Conservation (phyloP, 1,139 yeast genomes). For the Wickerhamomyces sp. region DNA sequence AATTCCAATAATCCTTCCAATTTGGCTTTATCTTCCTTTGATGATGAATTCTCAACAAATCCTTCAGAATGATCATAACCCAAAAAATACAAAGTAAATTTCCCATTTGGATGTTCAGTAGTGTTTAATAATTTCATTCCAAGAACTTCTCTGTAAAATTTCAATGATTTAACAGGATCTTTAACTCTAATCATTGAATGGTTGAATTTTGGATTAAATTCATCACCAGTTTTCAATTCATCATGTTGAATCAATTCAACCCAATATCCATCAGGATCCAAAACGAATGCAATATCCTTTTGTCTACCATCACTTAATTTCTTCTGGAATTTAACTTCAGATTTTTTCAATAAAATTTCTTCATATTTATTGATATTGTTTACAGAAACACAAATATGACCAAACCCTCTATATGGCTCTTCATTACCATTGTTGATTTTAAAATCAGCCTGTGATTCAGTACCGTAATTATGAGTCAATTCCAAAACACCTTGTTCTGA, state of each 20-base stretch:
- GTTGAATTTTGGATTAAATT: slow-evolving; percentile 60
- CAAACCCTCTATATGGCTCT: slow-evolving; percentile 84
- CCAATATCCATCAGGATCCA: slow-evolving; percentile 98
- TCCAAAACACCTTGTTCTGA: slow-evolving; percentile 78
- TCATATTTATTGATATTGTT: slow-evolving; percentile 69
- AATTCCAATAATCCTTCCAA: slow-evolving; percentile 76
- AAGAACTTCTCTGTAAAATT: slow-evolving; percentile 69
- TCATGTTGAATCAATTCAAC: slow-evolving; percentile 76
- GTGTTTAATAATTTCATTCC: slow-evolving; percentile 73
- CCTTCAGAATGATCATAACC: slow-evolving; percentile 50
- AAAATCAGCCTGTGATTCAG: slow-evolving; percentile 56
- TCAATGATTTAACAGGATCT: slow-evolving; percentile 72
- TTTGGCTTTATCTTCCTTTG: slow-evolving; percentile 30
- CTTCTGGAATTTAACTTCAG: slow-evolving; percentile 74
- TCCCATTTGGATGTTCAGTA: slow-evolving; percentile 56
- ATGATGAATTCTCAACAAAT: slow-evolving; percentile 31
- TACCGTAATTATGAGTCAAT: slow-evolving; percentile 76
- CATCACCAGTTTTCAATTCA: slow-evolving; percentile 34
- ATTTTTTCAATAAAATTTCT: slow-evolving; percentile 42
- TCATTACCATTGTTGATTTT: slow-evolving; percentile 75
- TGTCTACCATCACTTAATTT: slow-evolving; percentile 85
- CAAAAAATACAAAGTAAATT: slow-evolving; percentile 81
- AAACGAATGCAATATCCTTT: slow-evolving; percentile 85
- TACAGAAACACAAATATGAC: slow-evolving; percentile 86
- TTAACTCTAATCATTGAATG: slow-evolving; percentile 92